These are phyloP conservation scores for Sarocladium kiliense DNA, from an alignment of 2,329 filamentous ascomycete genomes.

Conservation along the genomic window DNA sequence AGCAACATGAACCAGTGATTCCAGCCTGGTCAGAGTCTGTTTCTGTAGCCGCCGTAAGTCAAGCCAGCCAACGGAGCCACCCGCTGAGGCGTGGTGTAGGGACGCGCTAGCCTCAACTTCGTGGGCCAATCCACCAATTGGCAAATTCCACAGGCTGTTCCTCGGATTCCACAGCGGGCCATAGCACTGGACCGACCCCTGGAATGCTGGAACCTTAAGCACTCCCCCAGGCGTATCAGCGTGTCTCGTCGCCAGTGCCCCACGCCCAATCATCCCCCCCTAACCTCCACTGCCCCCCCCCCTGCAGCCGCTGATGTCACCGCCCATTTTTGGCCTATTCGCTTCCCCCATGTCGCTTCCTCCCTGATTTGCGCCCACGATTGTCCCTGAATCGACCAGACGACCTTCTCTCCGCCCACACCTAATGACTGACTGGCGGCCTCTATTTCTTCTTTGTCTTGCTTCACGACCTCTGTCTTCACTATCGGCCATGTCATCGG, in stretches of 20 bases:
- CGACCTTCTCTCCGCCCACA: background rate
- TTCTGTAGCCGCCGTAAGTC: background rate
- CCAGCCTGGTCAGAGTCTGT: background rate
- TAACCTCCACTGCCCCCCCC: background rate
- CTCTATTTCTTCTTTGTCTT: background rate
- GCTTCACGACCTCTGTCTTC: no score
- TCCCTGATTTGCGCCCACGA: conserved; percentile 6
- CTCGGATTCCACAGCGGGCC: background rate
- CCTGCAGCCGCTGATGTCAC: conserved; percentile 9
- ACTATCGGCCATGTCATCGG: background rate
- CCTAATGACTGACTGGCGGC: background rate
- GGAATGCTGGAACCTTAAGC: background rate
- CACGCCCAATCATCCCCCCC: conserved; percentile 1
- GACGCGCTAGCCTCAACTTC: no score
- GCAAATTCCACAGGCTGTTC: background rate
- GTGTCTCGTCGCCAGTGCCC: conserved; percentile 1
- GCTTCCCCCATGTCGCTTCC: background rate
- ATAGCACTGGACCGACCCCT: background rate
- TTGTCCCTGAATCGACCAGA: background rate
- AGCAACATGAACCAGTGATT: background rate
- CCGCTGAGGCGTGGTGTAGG: background rate
- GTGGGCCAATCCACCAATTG: background rate
- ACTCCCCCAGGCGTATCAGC: background rate
- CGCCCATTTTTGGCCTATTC: background rate
- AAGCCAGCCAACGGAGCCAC: background rate